Percentiles rank a stretch among this genome's conserved stretches.
phyloP scores from a whole-genome alignment of 2,329 filamentous ascomycete genomes.

The Periconia sp. region DNA sequence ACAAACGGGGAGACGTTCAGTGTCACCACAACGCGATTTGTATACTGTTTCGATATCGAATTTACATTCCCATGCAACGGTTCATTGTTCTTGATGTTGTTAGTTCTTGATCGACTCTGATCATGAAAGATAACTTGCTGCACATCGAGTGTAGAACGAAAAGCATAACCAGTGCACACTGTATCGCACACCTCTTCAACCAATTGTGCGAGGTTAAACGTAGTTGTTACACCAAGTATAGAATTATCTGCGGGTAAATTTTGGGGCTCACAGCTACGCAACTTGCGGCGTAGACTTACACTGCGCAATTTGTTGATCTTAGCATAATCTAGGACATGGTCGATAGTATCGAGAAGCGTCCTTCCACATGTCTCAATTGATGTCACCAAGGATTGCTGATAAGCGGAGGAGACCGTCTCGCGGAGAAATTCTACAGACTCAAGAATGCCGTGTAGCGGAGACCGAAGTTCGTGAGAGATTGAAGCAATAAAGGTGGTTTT shows the following conservation, averaged over 20 bases:
- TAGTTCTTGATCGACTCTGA: conserved; percentile 18
- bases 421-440: conserved; percentile 46
- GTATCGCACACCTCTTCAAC: conserved; percentile 63
- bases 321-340: conserved; percentile 46
- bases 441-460: conserved; percentile 67
- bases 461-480: conserved; percentile 57
- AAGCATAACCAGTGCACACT: conserved; percentile 58
- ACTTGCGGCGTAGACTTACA: conserved; percentile 20
- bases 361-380: conserved; percentile 45
- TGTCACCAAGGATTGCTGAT: conserved; percentile 49
- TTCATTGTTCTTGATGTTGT: conserved; percentile 21
- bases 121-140: conserved; percentile 31
- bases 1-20: conserved; percentile 36
- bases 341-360: conserved; percentile 48
- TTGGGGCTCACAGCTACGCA: conserved; percentile 21
- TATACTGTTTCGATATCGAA: conserved; percentile 13
- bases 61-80: conserved; percentile 2
- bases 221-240: conserved; percentile 36
- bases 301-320: conserved; percentile 45
- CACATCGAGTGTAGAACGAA: conserved; percentile 37
- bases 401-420: conserved; percentile 34
- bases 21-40: conserved; percentile 33
- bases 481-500: conserved; percentile 51
- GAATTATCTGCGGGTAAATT: conserved; percentile 32
- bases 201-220: conserved; percentile 36